These are phyloP conservation scores for Chaetomium olivaceum DNA, from an alignment of 2,329 filamentous ascomycete species.

Conservation along the genomic window DNA sequence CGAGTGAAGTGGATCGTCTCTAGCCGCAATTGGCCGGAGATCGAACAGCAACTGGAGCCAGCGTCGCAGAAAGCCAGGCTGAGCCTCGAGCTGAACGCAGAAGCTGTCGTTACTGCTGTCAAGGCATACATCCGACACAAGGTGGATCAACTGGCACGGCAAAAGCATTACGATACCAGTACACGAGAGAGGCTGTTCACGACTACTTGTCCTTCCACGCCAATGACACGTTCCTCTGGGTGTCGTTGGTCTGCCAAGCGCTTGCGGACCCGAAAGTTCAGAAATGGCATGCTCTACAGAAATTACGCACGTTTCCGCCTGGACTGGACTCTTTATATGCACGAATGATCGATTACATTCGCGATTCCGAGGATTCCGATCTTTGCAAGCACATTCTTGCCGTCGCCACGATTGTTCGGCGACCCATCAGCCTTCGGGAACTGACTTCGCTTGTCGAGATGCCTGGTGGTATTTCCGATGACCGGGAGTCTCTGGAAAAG, in stretches of 20 bases:
- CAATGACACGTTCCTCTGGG: constrained; percentile 48
- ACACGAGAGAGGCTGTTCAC: too few relatives aligned
- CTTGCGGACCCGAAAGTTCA: constrained; percentile 29
- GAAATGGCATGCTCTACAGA: constrained; percentile 20
- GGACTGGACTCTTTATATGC: constrained; percentile 24
- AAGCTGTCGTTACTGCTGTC: too few relatives aligned
- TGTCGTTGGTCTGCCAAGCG: constrained; percentile 31
- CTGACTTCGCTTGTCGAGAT: constrained; percentile 18
- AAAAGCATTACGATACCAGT: too few relatives aligned
- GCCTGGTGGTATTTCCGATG: constrained; percentile 4
- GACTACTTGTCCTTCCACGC: too few relatives aligned
- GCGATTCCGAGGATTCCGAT: constrained; percentile 8
- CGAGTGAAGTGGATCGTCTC: constrained; percentile 46
- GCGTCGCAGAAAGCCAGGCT: constrained; percentile 34
- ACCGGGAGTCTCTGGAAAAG: constrained; percentile 8
- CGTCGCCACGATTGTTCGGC: constrained; percentile 15
- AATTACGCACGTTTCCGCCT: constrained; percentile 21
- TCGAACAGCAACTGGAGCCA: constrained; percentile 37
- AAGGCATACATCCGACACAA: too few relatives aligned
- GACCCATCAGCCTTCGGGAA: constrained; percentile 22
- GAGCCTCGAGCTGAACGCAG: constrained; percentile 42
- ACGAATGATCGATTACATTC: constrained; percentile 21
- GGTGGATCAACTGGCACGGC: too few relatives aligned
- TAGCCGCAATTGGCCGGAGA: constrained; percentile 44
- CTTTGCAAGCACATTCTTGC: constrained; percentile 24